Evolutionary conservation across 2,329 filamentous ascomycete species (phyloP), one percentile per base, ranked within the genome.

Genomic region (Reticulascus tulasneorum): DNA sequence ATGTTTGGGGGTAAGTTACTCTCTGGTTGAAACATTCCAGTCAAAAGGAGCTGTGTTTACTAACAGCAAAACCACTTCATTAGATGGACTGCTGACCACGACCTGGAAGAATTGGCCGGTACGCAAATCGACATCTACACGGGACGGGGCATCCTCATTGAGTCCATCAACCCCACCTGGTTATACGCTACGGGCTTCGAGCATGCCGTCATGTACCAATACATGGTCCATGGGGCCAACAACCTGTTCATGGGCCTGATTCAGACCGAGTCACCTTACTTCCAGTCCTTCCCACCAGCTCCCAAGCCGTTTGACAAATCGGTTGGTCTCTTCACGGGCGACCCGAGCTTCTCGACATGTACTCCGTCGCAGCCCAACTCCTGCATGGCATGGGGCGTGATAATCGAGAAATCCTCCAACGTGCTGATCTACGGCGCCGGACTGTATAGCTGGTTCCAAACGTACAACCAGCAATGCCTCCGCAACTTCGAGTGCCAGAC

Each of bases 1-100:
- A 75, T 46, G 58, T 67, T 41, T 85, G 80, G 79, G 81, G 81
- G 75, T 77, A 9, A 73, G 80, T 2, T 82, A 86, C 52, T 82
- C 86, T 67, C n/a, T n/a, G 23, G 43, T 53, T 29, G 48, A 53
- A n/a, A n/a, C n/a, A n/a, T n/a, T n/a, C n/a, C n/a, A n/a, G n/a
- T n/a, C n/a, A n/a, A n/a, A n/a, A n/a, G n/a, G n/a, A n/a, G n/a
- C n/a, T n/a, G n/a, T n/a, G n/a, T n/a, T n/a, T n/a, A n/a, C n/a
- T n/a, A n/a, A n/a, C n/a, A n/a, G n/a, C n/a, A n/a, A n/a, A n/a
- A n/a, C n/a, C n/a, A n/a, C n/a, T n/a, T n/a, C n/a, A n/a, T n/a
- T n/a, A n/a, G n/a, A n/a, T n/a, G n/a, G n/a, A n/a, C n/a, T n/a
- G n/a, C n/a, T n/a, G 82, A 86, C 50, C 81, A 86, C 56, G 81